Base-by-base conservation (phyloP, 106 monocot species). In the Chionographis japonica region DNA sequence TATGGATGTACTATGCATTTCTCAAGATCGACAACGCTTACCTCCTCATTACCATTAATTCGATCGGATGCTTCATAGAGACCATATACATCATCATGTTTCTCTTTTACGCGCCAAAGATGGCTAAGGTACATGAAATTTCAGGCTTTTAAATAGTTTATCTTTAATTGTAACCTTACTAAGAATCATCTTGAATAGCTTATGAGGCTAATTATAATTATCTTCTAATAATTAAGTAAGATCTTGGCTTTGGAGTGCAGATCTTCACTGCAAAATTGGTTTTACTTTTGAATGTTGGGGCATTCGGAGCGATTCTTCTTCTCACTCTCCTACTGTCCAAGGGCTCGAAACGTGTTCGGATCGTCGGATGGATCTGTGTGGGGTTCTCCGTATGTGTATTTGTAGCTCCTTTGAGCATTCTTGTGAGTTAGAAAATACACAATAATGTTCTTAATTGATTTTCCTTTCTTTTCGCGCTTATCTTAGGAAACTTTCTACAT, bases 1-100 rank as follows among this genome's bases (percentile, higher is more conserved):
- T 80, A 12, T 84, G 84, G 84, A 9, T 80, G 3, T 84, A 79
- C 63, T 84, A 84, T 53, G 79, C 79, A 13, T 19, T 79, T 8
- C 59, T 84, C 57, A 74, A 66, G 66, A 63, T 69, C 51, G 54
- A 16, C 6, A 66, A 79, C 14, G 16, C 65, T 16, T 5, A 6
- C 46, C 51, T 79, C 12, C 68, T 87, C 37, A 61, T 83, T 54
- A 77, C 83, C 73, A 87, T 87, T 52, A 83, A 87, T 54, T 9
- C 40, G n/a, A 6, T 42, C 3, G 65, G 69, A 0, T 70, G 74
- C 68, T 2, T 80, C 58, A 68, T 83, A 9, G 76, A 87, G 61
- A 14, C 52, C 43, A 12, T 61, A 35, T 87, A 87, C 70, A 58
- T 87, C 20, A 16, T 65, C 14, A 52, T 87, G 9, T 87, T 72